Conservation (phyloP, 805 yeast species). For the Vanderwaltozyma verrucispora region DNA sequence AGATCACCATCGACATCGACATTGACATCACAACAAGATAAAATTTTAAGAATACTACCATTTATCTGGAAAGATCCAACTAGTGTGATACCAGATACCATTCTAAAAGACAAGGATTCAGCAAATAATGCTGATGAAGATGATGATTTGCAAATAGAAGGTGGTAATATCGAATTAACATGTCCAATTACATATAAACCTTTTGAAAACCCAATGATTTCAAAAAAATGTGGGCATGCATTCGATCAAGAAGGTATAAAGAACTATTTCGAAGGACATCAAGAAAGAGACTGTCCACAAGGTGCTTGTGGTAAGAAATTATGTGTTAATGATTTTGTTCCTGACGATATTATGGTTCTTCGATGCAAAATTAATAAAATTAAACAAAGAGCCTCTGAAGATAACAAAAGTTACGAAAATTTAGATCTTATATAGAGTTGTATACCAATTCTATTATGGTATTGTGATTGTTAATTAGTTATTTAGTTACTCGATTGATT, state of each 20-base stretch:
- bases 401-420: not conserved
- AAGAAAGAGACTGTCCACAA: conserved; percentile 43
- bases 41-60: conserved; percentile 30
- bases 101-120: conserved; percentile 37
- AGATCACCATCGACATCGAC: not conserved
- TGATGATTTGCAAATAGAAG: conserved; percentile 56
- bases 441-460: too few relatives aligned
- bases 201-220: conserved; percentile 46
- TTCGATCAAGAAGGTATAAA: conserved; percentile 42
- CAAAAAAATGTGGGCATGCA: conserved; percentile 49
- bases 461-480: too few relatives aligned
- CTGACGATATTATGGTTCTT: conserved; percentile 45
- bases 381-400: too few relatives aligned
- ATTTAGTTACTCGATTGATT: too few relatives aligned
- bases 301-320: conserved; percentile 41
- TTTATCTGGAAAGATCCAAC: conserved; percentile 42
- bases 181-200: conserved; percentile 55
- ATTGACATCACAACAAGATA: not conserved
- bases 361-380: conserved; percentile 34
- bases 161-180: conserved; percentile 56
- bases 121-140: conserved; percentile 26
- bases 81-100: conserved; percentile 20
- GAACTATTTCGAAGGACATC: conserved; percentile 22
- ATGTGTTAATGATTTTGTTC: conserved; percentile 28
- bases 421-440: not conserved